These are phyloP conservation scores for Kazachstania sp. DNA, from an alignment of 1,139 yeast genomes.

Conservation along the genomic window DNA sequence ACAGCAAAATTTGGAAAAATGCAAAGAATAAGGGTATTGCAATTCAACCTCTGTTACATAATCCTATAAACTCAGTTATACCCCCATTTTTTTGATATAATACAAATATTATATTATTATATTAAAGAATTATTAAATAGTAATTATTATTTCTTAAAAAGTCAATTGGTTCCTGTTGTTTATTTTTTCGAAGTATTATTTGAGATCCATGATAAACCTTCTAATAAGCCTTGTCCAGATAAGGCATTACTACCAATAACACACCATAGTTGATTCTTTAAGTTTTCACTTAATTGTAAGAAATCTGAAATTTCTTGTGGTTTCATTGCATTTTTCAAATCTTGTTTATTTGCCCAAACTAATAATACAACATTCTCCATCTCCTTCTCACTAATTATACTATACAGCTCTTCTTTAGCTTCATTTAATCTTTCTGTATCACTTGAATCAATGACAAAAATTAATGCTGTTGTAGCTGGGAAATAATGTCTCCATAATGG, in stretches of 20 bases:
- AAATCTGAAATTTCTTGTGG: constrained; percentile 59
- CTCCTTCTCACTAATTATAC: constrained; percentile 63
- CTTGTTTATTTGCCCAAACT: constrained; percentile 90
- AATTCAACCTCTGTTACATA: too few relatives aligned
- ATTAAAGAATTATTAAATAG: not conserved
- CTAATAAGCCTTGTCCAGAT: constrained; percentile 67
- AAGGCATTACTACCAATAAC: constrained; percentile 70
- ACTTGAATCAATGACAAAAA: constrained; percentile 81
- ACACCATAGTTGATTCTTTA: constrained; percentile 60
- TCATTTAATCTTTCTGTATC: constrained; percentile 67
- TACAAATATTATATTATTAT: not conserved
- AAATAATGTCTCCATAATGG: constrained; percentile 94
- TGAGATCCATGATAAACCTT: constrained; percentile 68
- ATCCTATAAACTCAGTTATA: too few relatives aligned
- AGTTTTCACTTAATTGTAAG: constrained; percentile 43
- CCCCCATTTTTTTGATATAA: not conserved
- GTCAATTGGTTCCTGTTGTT: not conserved
- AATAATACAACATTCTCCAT: constrained; percentile 69
- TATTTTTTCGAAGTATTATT: constrained; percentile 41
- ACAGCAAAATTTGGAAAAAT: not conserved
- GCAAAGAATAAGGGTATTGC: not conserved
- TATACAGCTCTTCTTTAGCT: constrained; percentile 66
- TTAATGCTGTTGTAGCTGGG: constrained; percentile 89
- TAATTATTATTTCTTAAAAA: too few relatives aligned
- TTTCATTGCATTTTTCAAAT: constrained; percentile 51